Conservation (phyloP, 2,329 filamentous ascomycete genomes). For the Fusarium sulawesiense region DNA sequence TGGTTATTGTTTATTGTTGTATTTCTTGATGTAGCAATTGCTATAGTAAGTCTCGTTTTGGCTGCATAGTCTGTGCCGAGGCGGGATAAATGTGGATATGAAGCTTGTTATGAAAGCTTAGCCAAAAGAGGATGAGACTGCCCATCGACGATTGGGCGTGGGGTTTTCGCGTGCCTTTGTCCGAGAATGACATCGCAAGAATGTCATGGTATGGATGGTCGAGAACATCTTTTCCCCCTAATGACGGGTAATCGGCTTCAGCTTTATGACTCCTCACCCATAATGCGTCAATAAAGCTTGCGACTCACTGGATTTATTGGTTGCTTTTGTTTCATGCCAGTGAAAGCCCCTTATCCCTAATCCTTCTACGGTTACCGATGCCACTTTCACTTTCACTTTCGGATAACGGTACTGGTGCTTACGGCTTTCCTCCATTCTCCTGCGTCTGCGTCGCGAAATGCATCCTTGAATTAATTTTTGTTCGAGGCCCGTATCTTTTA, state of each 20-base stretch:
- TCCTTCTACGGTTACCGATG: conserved; percentile 24
- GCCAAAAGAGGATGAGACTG: conserved; percentile 27
- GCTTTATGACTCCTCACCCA: neutral
- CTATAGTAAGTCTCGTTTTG: neutral
- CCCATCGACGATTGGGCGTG: conserved; percentile 36
- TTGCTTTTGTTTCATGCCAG: conserved; percentile 6
- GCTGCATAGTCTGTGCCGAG: conserved; percentile 6
- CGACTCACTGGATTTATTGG: conserved; percentile 8
- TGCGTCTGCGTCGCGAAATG: conserved; percentile 30
- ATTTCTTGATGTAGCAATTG: too few species aligned
- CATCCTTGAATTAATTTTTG: conserved; percentile 25
- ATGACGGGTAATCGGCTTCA: conserved; percentile 35
- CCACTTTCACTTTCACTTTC: conserved; percentile 20
- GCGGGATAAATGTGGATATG: conserved; percentile 34
- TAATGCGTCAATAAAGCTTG: neutral
- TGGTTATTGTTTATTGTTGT: neutral
- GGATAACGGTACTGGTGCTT: conserved; percentile 20
- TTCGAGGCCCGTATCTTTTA: conserved; percentile 6
- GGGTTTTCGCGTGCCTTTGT: neutral
- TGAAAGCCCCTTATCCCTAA: conserved; percentile 13
- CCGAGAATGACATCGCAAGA: neutral
- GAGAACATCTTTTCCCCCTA: conserved; percentile 8
- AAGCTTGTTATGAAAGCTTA: conserved; percentile 39
- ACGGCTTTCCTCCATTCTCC: conserved; percentile 27
- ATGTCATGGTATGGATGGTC: conserved; percentile 5